These are phyloP conservation scores for Vanderwaltozyma verrucispora DNA, from an alignment of 805 yeast species.

Conservation along the genomic window DNA sequence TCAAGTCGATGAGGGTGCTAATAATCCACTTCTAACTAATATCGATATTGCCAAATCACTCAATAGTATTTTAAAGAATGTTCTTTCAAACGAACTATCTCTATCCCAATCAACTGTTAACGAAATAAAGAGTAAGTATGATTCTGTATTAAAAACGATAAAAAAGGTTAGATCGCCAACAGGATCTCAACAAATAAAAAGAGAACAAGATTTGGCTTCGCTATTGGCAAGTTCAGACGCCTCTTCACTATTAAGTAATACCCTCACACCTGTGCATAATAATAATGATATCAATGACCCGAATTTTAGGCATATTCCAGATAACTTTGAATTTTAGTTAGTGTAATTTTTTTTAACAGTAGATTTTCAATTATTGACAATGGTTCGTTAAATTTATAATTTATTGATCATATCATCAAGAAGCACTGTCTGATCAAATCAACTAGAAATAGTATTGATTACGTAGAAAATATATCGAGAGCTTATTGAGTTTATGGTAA, in stretches of 20 bases:
- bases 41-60: constrained; percentile 26
- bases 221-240: neutral
- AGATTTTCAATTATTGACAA: too few relatives aligned
- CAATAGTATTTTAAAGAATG: constrained; percentile 22
- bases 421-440: too few relatives aligned
- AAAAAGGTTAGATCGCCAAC: constrained; percentile 3
- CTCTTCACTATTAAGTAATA: neutral
- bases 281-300: neutral
- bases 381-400: too few relatives aligned
- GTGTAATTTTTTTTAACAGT: too few relatives aligned
- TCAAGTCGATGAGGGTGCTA: neutral
- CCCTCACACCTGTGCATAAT: neutral
- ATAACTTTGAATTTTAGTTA: too few relatives aligned
- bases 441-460: too few relatives aligned
- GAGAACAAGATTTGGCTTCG: neutral
- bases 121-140: constrained; percentile 21
- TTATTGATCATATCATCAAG: too few relatives aligned
- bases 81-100: constrained; percentile 21
- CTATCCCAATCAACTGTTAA: constrained; percentile 19
- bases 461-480: too few relatives aligned
- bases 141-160: constrained; percentile 17
- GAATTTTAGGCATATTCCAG: too few relatives aligned
- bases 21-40: constrained; percentile 14
- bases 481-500: too few relatives aligned
- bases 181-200: neutral